Percentiles rank a stretch among this genome's conserved stretches.
phyloP scores from a whole-genome alignment of 2,329 filamentous ascomycete genomes.

The Piedraia hortae region DNA sequence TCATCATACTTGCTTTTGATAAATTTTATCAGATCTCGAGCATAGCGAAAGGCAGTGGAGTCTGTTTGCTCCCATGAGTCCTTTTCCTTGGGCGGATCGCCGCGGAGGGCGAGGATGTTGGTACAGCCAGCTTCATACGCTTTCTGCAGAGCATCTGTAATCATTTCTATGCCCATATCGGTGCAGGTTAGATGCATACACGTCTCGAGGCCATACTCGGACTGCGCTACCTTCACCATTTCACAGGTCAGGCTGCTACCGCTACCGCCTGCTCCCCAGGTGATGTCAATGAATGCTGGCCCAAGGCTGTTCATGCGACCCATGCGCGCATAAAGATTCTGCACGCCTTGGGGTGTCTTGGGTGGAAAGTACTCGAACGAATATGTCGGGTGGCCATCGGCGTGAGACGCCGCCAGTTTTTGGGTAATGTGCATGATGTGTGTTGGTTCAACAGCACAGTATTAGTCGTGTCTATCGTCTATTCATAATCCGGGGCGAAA shows the following conservation, averaged over 20 bases:
- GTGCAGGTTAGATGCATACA: conserved; percentile 99
- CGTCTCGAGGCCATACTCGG: conserved; percentile 83
- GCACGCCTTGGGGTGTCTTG: conserved; percentile 89
- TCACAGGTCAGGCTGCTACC: conserved; percentile 82
- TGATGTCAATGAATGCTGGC: conserved; percentile 91
- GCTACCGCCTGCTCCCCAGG: conserved; percentile 86
- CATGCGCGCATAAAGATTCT: conserved; percentile 98
- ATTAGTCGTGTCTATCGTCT: too few species aligned
- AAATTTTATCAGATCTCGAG: conserved; percentile 66
- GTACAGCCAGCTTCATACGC: conserved; percentile 91
- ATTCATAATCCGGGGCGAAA: too few species aligned
- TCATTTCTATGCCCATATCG: conserved; percentile 81
- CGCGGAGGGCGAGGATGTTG: conserved; percentile 81
- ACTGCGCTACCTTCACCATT: conserved; percentile 90
- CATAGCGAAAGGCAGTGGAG: conserved; percentile 58
- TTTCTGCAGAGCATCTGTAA: conserved; percentile 62
- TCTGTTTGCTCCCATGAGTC: conserved; percentile 81
- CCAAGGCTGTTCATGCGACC: conserved; percentile 92
- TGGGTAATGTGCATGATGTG: conserved; percentile 84
- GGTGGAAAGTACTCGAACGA: conserved; percentile 99
- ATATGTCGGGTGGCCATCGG: conserved; percentile 60
- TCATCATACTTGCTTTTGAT: conserved; percentile 55
- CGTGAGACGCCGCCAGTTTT: conserved; percentile 61
- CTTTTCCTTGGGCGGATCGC: conserved; percentile 77
- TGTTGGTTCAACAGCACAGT: too few species aligned